Conservation (phyloP, 1,139 yeast species). For the Kodamaea anthophila region DNA sequence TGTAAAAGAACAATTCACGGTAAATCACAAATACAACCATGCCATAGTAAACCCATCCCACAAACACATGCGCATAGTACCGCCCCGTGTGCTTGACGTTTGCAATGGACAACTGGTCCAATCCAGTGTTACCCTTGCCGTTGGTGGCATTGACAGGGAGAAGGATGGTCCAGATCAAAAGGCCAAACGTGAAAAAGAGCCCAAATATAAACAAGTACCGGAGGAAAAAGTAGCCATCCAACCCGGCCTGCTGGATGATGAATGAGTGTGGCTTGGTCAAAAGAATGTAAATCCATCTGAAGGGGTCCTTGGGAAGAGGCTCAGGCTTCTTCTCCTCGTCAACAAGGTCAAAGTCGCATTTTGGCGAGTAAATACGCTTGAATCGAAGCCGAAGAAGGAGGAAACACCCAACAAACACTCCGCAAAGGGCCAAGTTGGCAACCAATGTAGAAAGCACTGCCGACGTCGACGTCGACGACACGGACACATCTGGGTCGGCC, state of each 20-base stretch:
- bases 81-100: conserved; percentile 55
- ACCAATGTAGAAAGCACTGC: conserved; percentile 58
- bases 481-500: conserved; percentile 5
- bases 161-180: conserved; percentile 47
- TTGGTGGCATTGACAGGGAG: conserved; percentile 61
- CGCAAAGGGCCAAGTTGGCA: conserved; percentile 50
- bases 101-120: conserved; percentile 73
- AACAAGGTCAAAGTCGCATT: conserved; percentile 51
- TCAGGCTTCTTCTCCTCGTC: conserved; percentile 58
- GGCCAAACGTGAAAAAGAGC: conserved; percentile 32
- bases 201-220: conserved; percentile 49
- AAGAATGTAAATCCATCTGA: conserved; percentile 55
- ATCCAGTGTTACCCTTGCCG: conserved; percentile 54
- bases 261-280: conserved; percentile 58
- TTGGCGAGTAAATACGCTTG: conserved; percentile 64
- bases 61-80: conserved; percentile 80
- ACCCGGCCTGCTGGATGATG: conserved; percentile 64
- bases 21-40: conserved; percentile 63
- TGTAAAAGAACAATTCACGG: conserved; percentile 76
- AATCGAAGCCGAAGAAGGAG: conserved; percentile 48
- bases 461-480: conserved; percentile 50
- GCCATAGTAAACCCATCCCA: conserved; percentile 78
- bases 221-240: conserved; percentile 68
- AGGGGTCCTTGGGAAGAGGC: conserved; percentile 55
- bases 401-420: conserved; percentile 48